A percentile compares a stretch with the other conserved stretches of the same genome.
phyloP scores from a whole-genome alignment of 371 early-diverging fungal genomes.

The Syncephalastrum sp. region DNA sequence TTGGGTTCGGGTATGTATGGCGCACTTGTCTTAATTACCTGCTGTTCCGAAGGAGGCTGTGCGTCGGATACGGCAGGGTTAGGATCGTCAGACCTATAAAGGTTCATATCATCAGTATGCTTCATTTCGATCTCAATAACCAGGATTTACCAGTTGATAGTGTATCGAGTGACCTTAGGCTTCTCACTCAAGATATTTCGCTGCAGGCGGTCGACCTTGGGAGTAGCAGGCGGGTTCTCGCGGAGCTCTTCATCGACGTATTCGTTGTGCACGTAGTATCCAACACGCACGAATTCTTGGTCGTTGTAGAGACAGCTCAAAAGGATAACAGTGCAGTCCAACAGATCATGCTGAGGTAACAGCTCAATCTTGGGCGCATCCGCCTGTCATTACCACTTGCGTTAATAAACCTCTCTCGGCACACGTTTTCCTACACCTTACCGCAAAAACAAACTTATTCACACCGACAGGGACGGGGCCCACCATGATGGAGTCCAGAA shows the following conservation, averaged over 20 bases:
- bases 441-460: slow-evolving; percentile 91
- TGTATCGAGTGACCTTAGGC: slow-evolving; percentile 85
- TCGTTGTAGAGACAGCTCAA: slow-evolving; percentile 87
- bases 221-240: slow-evolving; percentile 43
- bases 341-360: slow-evolving; percentile 76
- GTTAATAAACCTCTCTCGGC: not conserved
- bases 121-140: not conserved
- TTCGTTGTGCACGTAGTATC: slow-evolving; percentile 95
- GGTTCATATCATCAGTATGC: too few species aligned
- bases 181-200: slow-evolving; percentile 90
- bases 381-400: slow-evolving; percentile 41
- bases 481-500: slow-evolving; percentile 91
- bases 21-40: too few species aligned
- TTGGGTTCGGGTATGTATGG: too few species aligned
- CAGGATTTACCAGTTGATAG: slow-evolving; percentile 39
- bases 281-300: slow-evolving; percentile 93
- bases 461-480: slow-evolving; percentile 97
- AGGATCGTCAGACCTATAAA: too few species aligned
- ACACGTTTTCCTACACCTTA: slow-evolving; percentile 26
- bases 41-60: too few species aligned
- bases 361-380: slow-evolving; percentile 68
- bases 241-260: slow-evolving; percentile 65
- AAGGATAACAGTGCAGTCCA: slow-evolving; percentile 89
- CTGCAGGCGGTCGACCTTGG: slow-evolving; percentile 69
- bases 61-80: too few species aligned